Conservation (phyloP, 2,329 filamentous ascomycete genomes). For the Colletotrichum sp. region DNA sequence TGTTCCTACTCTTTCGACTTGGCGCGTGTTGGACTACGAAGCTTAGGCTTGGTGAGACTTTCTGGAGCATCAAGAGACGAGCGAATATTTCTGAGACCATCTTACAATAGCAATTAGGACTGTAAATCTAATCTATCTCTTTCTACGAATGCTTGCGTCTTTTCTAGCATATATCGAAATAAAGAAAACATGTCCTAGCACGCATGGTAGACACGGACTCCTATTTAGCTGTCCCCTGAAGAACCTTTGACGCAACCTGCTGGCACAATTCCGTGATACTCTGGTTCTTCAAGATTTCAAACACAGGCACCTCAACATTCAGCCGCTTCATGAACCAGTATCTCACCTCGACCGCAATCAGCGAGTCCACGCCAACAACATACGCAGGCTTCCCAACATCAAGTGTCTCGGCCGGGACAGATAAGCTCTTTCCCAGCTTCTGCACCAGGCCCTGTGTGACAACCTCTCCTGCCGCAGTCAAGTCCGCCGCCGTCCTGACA, state of each 20-base stretch:
- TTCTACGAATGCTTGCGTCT: neutral
- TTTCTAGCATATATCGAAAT: neutral
- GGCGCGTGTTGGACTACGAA: neutral
- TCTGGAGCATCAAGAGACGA: neutral
- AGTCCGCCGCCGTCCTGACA: neutral
- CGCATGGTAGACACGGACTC: fast-evolving
- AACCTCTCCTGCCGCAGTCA: neutral
- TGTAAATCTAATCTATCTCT: no score
- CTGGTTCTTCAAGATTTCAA: neutral
- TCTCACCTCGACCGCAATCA: slow-evolving; percentile 1
- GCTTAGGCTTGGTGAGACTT: neutral
- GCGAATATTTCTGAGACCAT: neutral
- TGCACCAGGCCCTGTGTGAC: neutral
- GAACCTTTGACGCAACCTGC: neutral
- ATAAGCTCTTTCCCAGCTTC: neutral
- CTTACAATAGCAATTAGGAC: no score
- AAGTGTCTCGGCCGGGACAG: neutral
- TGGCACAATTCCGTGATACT: neutral
- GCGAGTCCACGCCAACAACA: slow-evolving; percentile 1
- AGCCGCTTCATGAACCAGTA: slow-evolving; percentile 2
- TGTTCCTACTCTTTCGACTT: fast-evolving
- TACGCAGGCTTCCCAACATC: neutral
- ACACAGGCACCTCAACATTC: neutral
- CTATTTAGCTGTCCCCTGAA: neutral
- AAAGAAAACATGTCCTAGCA: neutral